Evolutionary conservation across 805 yeast genomes (phyloP).

Genomic region (Hanseniaspora mollemarum): DNA sequence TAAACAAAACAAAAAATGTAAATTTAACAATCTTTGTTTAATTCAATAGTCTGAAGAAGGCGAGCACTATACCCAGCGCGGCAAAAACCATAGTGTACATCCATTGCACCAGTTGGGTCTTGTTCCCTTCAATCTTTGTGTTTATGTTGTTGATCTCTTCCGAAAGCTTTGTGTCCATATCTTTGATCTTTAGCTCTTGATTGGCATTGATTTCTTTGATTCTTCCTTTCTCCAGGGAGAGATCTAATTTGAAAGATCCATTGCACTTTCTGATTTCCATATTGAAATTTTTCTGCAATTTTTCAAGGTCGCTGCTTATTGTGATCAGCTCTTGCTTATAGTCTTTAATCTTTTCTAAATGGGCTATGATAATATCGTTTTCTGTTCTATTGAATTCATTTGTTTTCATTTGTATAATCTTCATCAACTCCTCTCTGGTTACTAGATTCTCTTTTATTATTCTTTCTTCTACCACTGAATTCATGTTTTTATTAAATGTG

Average conservation of each 20-base stretch:
- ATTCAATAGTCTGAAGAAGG: conserved; percentile 74
- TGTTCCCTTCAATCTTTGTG: conserved; percentile 88
- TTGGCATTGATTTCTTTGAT: conserved; percentile 87
- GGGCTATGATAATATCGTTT: conserved; percentile 82
- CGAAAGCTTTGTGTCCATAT: conserved; percentile 87
- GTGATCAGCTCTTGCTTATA: conserved; percentile 81
- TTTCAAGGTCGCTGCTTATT: conserved; percentile 72
- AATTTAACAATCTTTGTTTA: conserved; percentile 22
- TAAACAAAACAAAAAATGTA: neutral
- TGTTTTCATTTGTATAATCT: conserved; percentile 86
- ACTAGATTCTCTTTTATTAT: conserved; percentile 53
- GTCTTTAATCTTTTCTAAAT: conserved; percentile 70
- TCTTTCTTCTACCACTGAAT: conserved; percentile 5
- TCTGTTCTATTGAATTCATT: conserved; percentile 92
- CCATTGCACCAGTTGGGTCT: conserved; percentile 97
- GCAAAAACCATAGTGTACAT: conserved; percentile 96
- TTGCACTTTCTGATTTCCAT: conserved; percentile 86
- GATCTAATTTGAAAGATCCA: conserved; percentile 81
- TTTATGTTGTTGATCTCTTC: conserved; percentile 91
- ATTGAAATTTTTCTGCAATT: conserved; percentile 67
- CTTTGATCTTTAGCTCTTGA: conserved; percentile 87
- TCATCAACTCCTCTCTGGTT: conserved; percentile 70
- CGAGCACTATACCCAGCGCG: conserved; percentile 86
- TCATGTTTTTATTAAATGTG: conserved; percentile 36
- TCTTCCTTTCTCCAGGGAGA: conserved; percentile 88